Percentiles rank a stretch among this genome's conserved stretches.
These are phyloP conservation scores for Solanum hybrid DNA, from an alignment of 305 asterid genomes.

Conservation along the genomic window DNA sequence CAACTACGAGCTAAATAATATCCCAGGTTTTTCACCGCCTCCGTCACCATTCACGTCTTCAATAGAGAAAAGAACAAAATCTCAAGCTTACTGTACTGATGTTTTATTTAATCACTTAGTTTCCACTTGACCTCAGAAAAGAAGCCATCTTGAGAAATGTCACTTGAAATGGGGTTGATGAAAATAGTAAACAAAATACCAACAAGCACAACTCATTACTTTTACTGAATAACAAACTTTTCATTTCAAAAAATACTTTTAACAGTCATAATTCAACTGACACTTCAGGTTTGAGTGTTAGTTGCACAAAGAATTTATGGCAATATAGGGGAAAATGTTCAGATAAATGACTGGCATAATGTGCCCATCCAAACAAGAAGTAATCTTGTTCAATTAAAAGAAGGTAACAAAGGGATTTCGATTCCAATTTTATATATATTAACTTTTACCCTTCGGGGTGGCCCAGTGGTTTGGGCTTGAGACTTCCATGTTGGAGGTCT, in stretches of 20 bases:
- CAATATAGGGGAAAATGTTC: background rate
- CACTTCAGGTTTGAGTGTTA: background rate
- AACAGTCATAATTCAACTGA: background rate
- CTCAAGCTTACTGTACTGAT: background rate
- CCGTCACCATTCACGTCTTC: background rate
- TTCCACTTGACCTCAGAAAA: background rate
- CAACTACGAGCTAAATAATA: background rate
- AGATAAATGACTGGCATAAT: background rate
- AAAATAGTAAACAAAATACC: background rate
- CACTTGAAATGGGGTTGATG: background rate
- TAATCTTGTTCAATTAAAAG: background rate
- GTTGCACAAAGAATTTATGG: background rate
- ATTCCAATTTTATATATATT: too few relatives aligned
- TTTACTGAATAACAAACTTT: background rate
- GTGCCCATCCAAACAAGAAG: background rate
- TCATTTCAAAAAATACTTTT: background rate
- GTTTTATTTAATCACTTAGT: background rate
- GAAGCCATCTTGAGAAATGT: background rate
- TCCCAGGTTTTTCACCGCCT: background rate
- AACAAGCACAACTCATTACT: background rate
- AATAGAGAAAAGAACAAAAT: background rate
- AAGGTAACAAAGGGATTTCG: background rate
- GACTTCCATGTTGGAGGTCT: too few relatives aligned
- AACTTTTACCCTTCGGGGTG: too few relatives aligned
- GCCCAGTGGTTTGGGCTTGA: too few relatives aligned